phyloP scores from a whole-genome alignment of 345 rosid genomes.

The Linum lewisii region DNA sequence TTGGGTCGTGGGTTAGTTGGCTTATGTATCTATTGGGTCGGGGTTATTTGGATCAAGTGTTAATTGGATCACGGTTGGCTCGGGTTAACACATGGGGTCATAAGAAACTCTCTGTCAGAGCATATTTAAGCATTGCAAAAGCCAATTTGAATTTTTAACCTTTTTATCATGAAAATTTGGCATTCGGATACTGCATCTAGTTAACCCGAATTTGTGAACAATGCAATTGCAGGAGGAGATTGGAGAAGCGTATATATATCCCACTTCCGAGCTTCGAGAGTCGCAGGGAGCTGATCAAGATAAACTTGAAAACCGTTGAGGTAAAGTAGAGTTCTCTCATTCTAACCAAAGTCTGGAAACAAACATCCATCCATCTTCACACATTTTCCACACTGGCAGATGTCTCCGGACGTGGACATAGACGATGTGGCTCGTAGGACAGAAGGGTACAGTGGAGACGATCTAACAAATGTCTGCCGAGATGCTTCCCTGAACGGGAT shows the following conservation, averaged over 20 bases:
- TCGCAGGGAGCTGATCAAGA: constrained; percentile 92
- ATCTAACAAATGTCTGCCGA: constrained; percentile 92
- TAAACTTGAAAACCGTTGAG: constrained; percentile 96
- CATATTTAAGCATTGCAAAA: too few species aligned
- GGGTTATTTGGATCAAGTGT: too few species aligned
- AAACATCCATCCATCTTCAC: neutral
- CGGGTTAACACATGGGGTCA: too few species aligned
- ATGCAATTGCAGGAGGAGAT: constrained; percentile 67
- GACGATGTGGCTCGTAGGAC: constrained; percentile 89
- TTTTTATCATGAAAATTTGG: too few species aligned
- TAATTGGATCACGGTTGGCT: too few species aligned
- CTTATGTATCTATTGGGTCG: too few species aligned
- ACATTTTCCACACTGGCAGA: constrained; percentile 29
- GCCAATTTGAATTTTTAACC: too few species aligned
- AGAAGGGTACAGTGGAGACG: constrained; percentile 98
- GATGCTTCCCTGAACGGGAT: constrained; percentile 98
- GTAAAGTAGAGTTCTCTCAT: constrained; percentile 25
- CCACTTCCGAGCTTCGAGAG: constrained; percentile 98
- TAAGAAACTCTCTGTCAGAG: too few species aligned
- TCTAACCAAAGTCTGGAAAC: too few species aligned
- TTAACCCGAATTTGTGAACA: too few species aligned
- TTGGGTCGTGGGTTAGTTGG: too few species aligned
- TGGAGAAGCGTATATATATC: constrained; percentile 96
- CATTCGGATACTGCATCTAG: too few species aligned
- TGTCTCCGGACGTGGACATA: constrained; percentile 75